Conservation (phyloP, 148 eudicot genomes). For the Drosera capensis region DNA sequence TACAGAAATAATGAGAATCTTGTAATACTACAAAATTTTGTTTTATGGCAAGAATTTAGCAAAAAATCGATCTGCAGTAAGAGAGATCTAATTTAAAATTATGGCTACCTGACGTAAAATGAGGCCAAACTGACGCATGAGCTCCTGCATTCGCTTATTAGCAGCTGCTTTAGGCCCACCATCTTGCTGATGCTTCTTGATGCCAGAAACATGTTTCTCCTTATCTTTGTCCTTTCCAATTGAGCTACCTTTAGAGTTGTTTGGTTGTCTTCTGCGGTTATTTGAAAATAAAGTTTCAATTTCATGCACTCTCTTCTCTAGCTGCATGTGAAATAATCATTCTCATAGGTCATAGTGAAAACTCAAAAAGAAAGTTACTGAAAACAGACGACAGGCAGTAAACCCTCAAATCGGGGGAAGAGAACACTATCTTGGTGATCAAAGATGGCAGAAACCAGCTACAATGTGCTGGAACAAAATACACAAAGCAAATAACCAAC, state of each 20-base stretch:
- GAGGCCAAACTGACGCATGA: conserved; percentile 73
- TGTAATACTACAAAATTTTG: too few species aligned
- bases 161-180: conserved; percentile 37
- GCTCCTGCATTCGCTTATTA: conserved; percentile 82
- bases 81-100: too few species aligned
- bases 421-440: too few species aligned
- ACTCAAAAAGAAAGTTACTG: background rate
- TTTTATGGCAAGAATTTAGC: too few species aligned
- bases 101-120: conserved; percentile 59
- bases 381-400: too few species aligned
- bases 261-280: conserved; percentile 24
- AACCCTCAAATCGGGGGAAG: too few species aligned
- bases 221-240: conserved; percentile 51
- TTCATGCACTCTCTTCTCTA: conserved; percentile 59
- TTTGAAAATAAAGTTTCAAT: conserved; percentile 50
- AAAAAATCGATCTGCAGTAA: too few species aligned
- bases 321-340: conserved; percentile 27
- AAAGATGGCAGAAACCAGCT: too few species aligned
- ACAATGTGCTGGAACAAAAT: too few species aligned
- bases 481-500: too few species aligned
- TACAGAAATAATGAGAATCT: too few species aligned
- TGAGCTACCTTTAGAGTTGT: conserved; percentile 29
- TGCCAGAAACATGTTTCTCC: conserved; percentile 28
- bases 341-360: background rate
- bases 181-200: conserved; percentile 47